Percentiles rank a stretch among this genome's conserved stretches.
Evolutionary conservation across 495 filamentous ascomycete species (phyloP).

Genomic region (Penicillium pancosmium): DNA sequence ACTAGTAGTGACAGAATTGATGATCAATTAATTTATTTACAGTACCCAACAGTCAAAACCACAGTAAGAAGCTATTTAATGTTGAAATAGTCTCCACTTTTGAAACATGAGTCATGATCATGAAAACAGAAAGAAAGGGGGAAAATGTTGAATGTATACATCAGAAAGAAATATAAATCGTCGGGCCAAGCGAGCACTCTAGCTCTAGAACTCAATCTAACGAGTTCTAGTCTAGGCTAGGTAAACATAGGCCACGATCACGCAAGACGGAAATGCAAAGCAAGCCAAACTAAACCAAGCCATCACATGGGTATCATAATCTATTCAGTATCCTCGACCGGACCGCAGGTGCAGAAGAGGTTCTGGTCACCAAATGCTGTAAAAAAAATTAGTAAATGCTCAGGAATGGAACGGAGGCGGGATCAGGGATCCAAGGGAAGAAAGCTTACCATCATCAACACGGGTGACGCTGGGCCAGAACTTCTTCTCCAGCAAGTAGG

Average conservation of each 20-base stretch:
- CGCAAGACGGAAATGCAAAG: too few relatives aligned
- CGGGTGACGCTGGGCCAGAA: conserved; percentile 94
- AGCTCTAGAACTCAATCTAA: background rate
- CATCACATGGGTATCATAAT: conserved; percentile 44
- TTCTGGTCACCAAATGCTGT: conserved; percentile 88
- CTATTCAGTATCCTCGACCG: conserved; percentile 61
- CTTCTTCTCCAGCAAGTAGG: conserved; percentile 92
- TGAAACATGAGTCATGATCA: conserved; percentile 23
- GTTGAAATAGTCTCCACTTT: conserved; percentile 23
- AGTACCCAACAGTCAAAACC: background rate
- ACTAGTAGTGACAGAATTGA: background rate
- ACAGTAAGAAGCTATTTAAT: conserved; percentile 9
- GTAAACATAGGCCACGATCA: too few relatives aligned
- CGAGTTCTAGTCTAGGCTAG: background rate
- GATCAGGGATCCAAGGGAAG: background rate
- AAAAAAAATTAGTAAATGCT: conserved; percentile 21
- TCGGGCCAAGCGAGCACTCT: conserved; percentile 6
- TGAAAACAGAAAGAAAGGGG: conserved; percentile 11
- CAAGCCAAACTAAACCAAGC: conserved; percentile 8
- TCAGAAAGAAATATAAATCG: conserved; percentile 15
- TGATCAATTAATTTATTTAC: conserved; percentile 7
- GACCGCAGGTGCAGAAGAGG: conserved; percentile 93
- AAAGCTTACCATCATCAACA: conserved; percentile 80
- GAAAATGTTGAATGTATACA: conserved; percentile 39
- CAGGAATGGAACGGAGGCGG: conserved; percentile 1